Evolutionary conservation across 2,329 filamentous ascomycete genomes (phyloP).

Genomic region (Stylonectria norvegica): DNA sequence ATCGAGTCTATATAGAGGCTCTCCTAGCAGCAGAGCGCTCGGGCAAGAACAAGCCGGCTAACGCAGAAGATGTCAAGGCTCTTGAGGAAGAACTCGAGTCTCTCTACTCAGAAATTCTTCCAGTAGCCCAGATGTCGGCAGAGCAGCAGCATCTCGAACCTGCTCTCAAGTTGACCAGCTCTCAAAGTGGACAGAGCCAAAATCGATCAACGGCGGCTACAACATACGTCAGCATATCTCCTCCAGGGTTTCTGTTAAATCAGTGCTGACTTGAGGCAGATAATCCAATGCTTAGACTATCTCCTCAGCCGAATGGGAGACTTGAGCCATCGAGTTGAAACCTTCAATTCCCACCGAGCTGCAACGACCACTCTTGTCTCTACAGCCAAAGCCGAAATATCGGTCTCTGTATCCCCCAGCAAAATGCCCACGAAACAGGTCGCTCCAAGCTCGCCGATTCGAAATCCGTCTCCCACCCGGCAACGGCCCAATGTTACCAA

Average conservation of each 20-base stretch:
- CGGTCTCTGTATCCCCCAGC: constrained; percentile 19
- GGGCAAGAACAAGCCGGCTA: constrained; percentile 25
- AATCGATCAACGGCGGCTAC: constrained; percentile 45
- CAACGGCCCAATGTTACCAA: constrained; percentile 29
- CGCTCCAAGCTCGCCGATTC: constrained; percentile 34
- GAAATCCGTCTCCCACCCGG: constrained; percentile 35
- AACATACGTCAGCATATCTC: constrained; percentile 46
- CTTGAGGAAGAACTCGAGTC: constrained; percentile 66
- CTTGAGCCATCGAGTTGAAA: constrained; percentile 41
- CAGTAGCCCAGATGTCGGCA: constrained; percentile 67
- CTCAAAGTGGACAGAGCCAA: constrained; percentile 42
- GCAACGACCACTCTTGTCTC: constrained; percentile 38
- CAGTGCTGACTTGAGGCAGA: constrained; percentile 35
- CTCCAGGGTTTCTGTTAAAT: accelerated
- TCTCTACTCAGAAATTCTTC: constrained; percentile 64
- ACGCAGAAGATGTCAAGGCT: constrained; percentile 43
- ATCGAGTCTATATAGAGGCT: constrained; percentile 53
- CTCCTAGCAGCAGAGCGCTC: constrained; percentile 31
- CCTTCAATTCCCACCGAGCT: constrained; percentile 44
- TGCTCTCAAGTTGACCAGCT: constrained; percentile 46
- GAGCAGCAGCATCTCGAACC: constrained; percentile 66
- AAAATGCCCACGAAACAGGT: constrained; percentile 21
- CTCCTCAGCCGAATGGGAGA: constrained; percentile 46
- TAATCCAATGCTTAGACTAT: constrained; percentile 50
- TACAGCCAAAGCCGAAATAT: constrained; percentile 44